These are phyloP conservation scores for Monosporascus sp. DNA, from an alignment of 2,329 filamentous ascomycete species.

Conservation along the genomic window DNA sequence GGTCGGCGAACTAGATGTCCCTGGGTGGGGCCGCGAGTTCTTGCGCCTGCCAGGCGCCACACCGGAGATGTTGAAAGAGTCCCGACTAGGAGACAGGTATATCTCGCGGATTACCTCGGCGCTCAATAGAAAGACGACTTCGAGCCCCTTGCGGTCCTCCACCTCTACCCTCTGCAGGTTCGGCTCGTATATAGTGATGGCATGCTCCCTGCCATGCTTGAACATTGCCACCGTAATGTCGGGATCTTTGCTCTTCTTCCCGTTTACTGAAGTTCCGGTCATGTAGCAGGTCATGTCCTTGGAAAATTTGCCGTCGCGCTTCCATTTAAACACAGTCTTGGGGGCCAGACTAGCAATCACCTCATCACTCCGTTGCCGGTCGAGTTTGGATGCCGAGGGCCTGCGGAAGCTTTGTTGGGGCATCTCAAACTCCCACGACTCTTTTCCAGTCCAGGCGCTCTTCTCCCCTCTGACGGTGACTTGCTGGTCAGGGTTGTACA, in stretches of 20 bases:
- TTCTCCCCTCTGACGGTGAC: slow-evolving; percentile 65
- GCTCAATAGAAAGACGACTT: slow-evolving; percentile 67
- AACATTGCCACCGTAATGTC: slow-evolving; percentile 94
- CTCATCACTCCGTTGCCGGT: slow-evolving; percentile 63
- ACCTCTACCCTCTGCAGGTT: slow-evolving; percentile 87
- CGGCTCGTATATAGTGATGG: slow-evolving; percentile 83
- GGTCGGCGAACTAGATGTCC: slow-evolving; percentile 19
- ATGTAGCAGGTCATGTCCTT: slow-evolving; percentile 88
- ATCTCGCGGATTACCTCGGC: slow-evolving; percentile 62
- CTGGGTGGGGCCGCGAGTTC: slow-evolving; percentile 37
- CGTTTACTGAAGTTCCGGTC: slow-evolving; percentile 68
- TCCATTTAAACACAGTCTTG: slow-evolving; percentile 82
- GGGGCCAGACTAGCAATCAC: slow-evolving; percentile 53
- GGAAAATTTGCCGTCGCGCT: slow-evolving; percentile 76
- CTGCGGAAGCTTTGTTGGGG: slow-evolving; percentile 78
- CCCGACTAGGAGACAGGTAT: slow-evolving; percentile 58
- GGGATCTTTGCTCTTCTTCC: slow-evolving; percentile 80
- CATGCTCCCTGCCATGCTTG: slow-evolving; percentile 58
- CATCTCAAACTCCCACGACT: slow-evolving; percentile 89
- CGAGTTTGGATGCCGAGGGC: slow-evolving; percentile 73
- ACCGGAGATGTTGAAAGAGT: slow-evolving; percentile 72
- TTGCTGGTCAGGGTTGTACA: slow-evolving; percentile 91
- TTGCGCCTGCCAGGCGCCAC: slow-evolving; percentile 31
- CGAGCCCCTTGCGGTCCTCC: slow-evolving; percentile 88
- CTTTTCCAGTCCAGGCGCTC: slow-evolving; percentile 73